Percentiles rank a stretch among this genome's conserved stretches.
phyloP scores from a whole-genome alignment of 768 basidiomycete species.

The Termitomyces heimii region DNA sequence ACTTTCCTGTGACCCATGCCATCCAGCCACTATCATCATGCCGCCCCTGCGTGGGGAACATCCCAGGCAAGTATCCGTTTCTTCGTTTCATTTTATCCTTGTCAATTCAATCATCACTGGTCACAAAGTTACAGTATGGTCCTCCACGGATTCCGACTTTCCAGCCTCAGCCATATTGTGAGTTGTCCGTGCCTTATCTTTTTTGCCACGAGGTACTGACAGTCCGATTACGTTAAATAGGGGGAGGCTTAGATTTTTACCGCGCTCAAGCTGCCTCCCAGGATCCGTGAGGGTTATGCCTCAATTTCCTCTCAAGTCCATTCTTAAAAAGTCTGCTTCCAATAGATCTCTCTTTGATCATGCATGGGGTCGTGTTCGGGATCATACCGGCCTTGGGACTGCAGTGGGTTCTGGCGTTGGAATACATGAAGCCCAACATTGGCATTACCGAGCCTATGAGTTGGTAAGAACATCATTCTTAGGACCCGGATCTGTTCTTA shows the following conservation, averaged over 20 bases:
- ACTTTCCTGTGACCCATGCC: constrained; percentile 27
- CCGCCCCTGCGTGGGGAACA: constrained; percentile 45
- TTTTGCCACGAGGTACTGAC: constrained; percentile 14
- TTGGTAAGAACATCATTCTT: constrained; percentile 28
- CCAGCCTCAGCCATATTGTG: constrained; percentile 51
- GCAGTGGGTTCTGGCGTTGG: constrained; percentile 40
- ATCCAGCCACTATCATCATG: constrained; percentile 38
- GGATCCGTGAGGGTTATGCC: constrained; percentile 44
- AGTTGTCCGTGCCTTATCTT: constrained; percentile 18
- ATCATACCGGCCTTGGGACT: constrained; percentile 27
- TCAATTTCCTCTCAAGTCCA: constrained; percentile 7
- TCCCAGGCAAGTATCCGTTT: constrained; percentile 22
- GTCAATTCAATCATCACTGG: constrained; percentile 1
- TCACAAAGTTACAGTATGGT: constrained; percentile 32
- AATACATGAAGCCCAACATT: constrained; percentile 54
- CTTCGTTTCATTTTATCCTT: constrained; percentile 2
- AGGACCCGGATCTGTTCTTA: neutral
- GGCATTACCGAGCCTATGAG: constrained; percentile 63
- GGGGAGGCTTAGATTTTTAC: constrained; percentile 60
- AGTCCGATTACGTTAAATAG: constrained; percentile 26
- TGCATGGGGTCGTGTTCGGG: constrained; percentile 42
- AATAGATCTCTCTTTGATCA: constrained; percentile 51
- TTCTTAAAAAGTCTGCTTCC: constrained; percentile 23
- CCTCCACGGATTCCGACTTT: constrained; percentile 34
- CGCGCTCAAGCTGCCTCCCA: constrained; percentile 52